A percentile compares a stretch with the other conserved stretches of the same genome.
These are phyloP conservation scores for Solanum virginianum DNA, from an alignment of 257 asterid genomes.

Conservation along the genomic window DNA sequence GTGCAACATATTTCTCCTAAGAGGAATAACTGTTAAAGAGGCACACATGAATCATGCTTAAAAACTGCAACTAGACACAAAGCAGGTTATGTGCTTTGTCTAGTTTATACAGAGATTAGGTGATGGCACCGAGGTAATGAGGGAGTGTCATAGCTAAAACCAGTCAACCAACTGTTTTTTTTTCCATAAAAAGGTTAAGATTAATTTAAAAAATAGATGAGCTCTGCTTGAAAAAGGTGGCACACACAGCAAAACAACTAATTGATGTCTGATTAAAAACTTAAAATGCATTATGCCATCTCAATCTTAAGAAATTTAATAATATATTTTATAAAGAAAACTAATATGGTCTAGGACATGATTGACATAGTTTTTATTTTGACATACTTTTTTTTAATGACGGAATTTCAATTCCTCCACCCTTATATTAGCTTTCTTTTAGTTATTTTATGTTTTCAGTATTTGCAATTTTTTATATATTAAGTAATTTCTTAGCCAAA, in stretches of 20 bases:
- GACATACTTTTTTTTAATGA: not conserved
- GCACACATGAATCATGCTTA: not conserved
- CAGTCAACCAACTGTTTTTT: not conserved
- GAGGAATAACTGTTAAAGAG: not conserved
- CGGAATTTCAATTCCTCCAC: not conserved
- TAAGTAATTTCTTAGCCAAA: not conserved
- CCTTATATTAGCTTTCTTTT: not conserved
- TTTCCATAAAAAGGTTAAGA: not conserved
- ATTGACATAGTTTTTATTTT: not conserved
- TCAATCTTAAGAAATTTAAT: not conserved
- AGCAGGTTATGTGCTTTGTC: not conserved
- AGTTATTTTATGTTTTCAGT: not conserved
- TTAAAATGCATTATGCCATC: not conserved
- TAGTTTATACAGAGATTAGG: not conserved
- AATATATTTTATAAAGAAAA: not conserved
- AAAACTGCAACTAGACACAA: not conserved
- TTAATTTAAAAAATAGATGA: not conserved
- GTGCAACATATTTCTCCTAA: not conserved
- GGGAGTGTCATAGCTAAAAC: not conserved
- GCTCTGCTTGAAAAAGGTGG: not conserved
- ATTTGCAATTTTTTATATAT: not conserved
- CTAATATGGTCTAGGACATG: not conserved
- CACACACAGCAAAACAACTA: not conserved
- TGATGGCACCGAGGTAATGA: not conserved
- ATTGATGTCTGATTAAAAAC: not conserved